Evolutionary conservation across 345 rosid genomes (phyloP), one percentile per base, ranked within the genome.

Genomic region (Boechera stricta): DNA sequence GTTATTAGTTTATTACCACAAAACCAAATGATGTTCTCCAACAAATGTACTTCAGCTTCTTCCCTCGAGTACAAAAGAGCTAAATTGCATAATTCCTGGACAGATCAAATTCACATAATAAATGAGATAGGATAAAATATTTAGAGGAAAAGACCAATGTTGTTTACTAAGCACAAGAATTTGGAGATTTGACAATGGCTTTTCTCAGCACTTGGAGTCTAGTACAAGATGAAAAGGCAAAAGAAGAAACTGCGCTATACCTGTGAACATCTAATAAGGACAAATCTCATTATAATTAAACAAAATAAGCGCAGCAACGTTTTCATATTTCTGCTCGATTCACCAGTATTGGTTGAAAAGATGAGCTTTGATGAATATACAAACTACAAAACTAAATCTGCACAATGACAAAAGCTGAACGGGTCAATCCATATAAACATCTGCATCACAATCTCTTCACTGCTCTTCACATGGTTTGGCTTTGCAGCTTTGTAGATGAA

Each of bases 241-340:
- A 26, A 79, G 21, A 73, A 78, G 77, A 52, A 59, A 85, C 86
- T 82, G 75, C 83, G 71, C 70, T 81, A 67, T 81, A 80, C 86
- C 71, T 86, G 90, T 87, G 89, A 85, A 75, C 71, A 73, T 70
- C 81, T 57, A 75, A 86, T 80, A 78, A 74, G 73, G 87, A 82
- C 91, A 84, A 83, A 79, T 66, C 65, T 62, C 73, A 12, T 76
- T 70, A 76, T 65, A 79, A 84, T 78, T 81, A 85, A 85, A 75
- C 72, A 75, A 74, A 64, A 39, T 2, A 68, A 67, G 60, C 10
- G 54, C 79, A 85, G 80, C 79, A 84, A 83, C 81, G 82, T 71
- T 21, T 52, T 13, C 9, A 12, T 26, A 35, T 52, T 24, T 36
- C 15, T 67, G 26, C 24, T 57, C 2, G 24, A 44, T 64, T 61